Percentiles rank a stretch among this genome's conserved stretches.
phyloP scores from a whole-genome alignment of 352 stramenopile species.

The Halophytophthora batemanensis region DNA sequence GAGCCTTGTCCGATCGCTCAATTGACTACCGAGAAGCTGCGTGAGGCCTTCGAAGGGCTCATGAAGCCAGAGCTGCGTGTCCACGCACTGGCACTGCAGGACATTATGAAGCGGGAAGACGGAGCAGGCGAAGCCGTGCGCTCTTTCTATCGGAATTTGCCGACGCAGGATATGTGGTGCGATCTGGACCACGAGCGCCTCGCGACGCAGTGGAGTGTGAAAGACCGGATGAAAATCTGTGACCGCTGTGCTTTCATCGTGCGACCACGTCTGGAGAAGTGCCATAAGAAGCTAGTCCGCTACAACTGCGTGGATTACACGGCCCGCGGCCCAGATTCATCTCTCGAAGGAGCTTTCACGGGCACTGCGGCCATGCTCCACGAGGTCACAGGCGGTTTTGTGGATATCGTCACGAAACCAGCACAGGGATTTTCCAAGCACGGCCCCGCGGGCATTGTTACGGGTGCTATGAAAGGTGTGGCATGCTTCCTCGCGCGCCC shows the following conservation, averaged over 20 bases:
- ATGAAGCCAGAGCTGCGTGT: conserved; percentile 42
- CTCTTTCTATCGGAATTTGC: conserved; percentile 85
- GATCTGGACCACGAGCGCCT: conserved; percentile 40
- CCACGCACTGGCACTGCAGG: conserved; percentile 45
- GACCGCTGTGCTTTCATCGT: conserved; percentile 46
- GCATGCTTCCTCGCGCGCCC: conserved; percentile 28
- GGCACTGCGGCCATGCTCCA: conserved; percentile 20
- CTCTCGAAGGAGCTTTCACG: conserved; percentile 18
- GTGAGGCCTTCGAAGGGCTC: conserved; percentile 72
- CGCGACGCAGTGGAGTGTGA: conserved; percentile 56
- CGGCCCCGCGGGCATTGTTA: conserved; percentile 16
- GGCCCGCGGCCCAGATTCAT: conserved; percentile 41
- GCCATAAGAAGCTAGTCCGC: conserved; percentile 39
- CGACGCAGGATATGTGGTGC: conserved; percentile 87
- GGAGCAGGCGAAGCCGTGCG: conserved; percentile 78
- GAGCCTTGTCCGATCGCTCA: conserved; percentile 80
- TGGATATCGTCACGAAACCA: conserved; percentile 34
- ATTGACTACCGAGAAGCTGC: conserved; percentile 81
- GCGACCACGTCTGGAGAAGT: conserved; percentile 49
- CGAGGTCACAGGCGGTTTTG: conserved; percentile 41
- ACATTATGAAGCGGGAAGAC: conserved; percentile 80
- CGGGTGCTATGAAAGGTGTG: conserved; percentile 16
- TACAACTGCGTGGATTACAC: conserved; percentile 65
- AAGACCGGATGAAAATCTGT: conserved; percentile 42
- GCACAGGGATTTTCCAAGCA: conserved; percentile 21